Base-by-base conservation (phyloP, 805 yeast species). In the Yarrowia sp. region DNA sequence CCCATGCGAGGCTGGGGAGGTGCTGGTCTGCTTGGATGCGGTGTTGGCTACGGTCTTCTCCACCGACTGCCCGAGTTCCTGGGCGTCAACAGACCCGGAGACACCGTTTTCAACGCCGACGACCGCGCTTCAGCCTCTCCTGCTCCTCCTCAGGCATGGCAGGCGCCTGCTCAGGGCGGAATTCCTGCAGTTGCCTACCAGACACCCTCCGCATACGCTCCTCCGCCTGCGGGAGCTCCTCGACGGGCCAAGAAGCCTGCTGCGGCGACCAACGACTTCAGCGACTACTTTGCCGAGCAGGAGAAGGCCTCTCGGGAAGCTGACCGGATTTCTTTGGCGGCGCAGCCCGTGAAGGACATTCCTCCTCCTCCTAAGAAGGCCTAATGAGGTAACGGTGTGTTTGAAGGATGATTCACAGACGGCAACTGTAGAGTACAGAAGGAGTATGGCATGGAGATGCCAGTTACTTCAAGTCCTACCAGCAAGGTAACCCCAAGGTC, bases 41-140 rank as follows among this genome's bases (percentile, higher is more conserved):
- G 92, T 66, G 96, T 93, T 18, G 98, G 97, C 0, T 92, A 91
- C 69, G 99, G 99, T 0, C 79, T 88, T 58, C 76, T 93, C 56
- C 98, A 93, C 71, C 77, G 94, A 64, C 74, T 89, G n/a, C 97
- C 98, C 1, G 83, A 84, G 63, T 87, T 84, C 22, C 22, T 55
- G 36, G 5, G 70, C 79, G 9, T 82, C 81, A 0, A 41, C 63
- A 29, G 33, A 29, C 78, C 78, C 5, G 77, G 78, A 1, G 70
- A 73, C 27, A 71, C 76, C 5, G 64, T 75, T 63, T 83, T 80
- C 69, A 81, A 39, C 12, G 61, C 61, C 18, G 61, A 55, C 21
- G 47, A 38, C 19, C 46, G 47, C 13, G 47, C 61, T 7, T 38
- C 61, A 18, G 47, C 61, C 13, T 38, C 61, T 19, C 47, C 61